A percentile compares a stretch with the other conserved stretches of the same genome.
Conservation (phyloP, 129 eudicot species). For the Dittrichia graveolens region DNA sequence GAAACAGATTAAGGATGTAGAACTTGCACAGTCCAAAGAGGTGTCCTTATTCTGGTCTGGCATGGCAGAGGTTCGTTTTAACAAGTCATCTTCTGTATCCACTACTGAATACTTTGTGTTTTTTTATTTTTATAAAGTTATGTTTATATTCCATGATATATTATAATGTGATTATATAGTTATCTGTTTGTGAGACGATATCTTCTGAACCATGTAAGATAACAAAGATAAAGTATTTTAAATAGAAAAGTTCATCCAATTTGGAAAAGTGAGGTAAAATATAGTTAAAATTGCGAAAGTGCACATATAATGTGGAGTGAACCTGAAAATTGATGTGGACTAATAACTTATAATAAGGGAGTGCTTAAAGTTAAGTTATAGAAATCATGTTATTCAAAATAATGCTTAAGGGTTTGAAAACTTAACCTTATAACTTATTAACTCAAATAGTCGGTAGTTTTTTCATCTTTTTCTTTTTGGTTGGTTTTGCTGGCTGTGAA, state of each 20-base stretch:
- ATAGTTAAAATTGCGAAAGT: conserved; percentile 2
- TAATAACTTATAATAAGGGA: neutral
- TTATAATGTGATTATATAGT: neutral
- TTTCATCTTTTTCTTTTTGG: neutral
- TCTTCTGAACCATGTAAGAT: neutral
- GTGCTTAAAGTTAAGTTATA: neutral
- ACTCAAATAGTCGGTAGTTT: neutral
- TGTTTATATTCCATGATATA: too few species aligned
- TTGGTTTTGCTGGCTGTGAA: too few species aligned
- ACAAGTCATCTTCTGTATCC: conserved; percentile 4
- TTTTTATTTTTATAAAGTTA: neutral
- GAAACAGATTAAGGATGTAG: conserved; percentile 79
- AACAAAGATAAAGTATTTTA: conserved; percentile 4
- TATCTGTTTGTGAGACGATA: conserved; percentile 10
- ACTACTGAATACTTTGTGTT: neutral
- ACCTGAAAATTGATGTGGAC: neutral
- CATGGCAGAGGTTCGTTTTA: conserved; percentile 81
- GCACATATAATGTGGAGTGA: neutral
- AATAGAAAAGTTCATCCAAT: neutral
- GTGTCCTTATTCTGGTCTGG: conserved; percentile 83
- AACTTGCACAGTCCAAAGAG: conserved; percentile 68
- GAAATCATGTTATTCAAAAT: neutral
- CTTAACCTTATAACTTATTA: neutral
- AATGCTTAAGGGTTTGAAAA: neutral
- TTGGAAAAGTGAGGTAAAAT: neutral